A percentile compares a stretch with the other conserved stretches of the same genome.
phyloP scores from a whole-genome alignment of 225 moss, liverwort and hornwort genomes.

The Bryoerythrophyllum caledonicum region DNA sequence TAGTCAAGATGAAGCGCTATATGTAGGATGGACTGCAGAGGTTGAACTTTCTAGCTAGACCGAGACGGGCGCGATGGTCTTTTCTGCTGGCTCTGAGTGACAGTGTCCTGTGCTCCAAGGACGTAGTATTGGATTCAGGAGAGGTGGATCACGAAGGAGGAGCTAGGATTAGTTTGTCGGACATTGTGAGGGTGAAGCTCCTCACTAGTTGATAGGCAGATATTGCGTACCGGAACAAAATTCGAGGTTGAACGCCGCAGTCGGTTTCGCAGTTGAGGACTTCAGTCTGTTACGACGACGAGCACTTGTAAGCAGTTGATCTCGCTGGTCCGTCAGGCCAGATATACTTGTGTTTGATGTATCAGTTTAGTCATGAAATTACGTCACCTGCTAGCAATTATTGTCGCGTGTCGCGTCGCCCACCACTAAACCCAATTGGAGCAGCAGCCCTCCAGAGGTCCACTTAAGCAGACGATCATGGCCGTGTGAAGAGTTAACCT shows the following conservation, averaged over 20 bases:
- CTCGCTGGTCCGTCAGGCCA: background rate
- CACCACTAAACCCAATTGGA: background rate
- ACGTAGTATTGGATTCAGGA: background rate
- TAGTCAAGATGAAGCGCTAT: background rate
- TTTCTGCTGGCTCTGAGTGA: background rate
- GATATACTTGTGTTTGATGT: background rate
- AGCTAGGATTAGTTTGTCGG: background rate
- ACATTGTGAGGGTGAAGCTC: conserved; percentile 11
- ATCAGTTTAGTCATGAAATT: background rate
- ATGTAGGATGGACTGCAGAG: background rate
- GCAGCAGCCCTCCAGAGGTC: background rate
- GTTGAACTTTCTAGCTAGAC: background rate
- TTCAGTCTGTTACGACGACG: conserved; percentile 1
- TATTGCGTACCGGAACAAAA: background rate
- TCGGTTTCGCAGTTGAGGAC: conserved; percentile 18
- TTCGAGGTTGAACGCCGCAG: conserved; percentile 7
- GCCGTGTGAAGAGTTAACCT: no score
- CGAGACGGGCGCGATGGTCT: background rate
- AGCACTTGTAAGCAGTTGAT: background rate
- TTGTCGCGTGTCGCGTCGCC: background rate
- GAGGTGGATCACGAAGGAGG: background rate
- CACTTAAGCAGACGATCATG: background rate
- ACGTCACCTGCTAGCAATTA: background rate
- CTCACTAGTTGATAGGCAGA: background rate
- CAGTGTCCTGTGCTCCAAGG: background rate